Evolutionary conservation across 257 asterid genomes (phyloP).

Genomic region (Gynochthodes officinalis): DNA sequence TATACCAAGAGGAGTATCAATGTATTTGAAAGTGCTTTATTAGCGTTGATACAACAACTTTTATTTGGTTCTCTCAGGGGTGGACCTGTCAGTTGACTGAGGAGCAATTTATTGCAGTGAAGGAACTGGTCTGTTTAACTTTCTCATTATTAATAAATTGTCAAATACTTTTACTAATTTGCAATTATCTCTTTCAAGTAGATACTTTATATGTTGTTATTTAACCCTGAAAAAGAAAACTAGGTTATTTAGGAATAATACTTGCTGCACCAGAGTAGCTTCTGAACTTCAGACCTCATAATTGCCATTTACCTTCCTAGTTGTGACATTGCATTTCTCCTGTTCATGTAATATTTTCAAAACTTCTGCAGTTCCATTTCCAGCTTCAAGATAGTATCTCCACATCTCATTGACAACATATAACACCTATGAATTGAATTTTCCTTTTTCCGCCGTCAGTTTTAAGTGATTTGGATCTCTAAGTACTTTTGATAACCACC

Average conservation of each 20-base stretch:
- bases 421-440: not conserved
- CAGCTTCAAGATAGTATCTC: not conserved
- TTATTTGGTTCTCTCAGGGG: slow-evolving; percentile 41
- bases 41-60: slow-evolving; percentile 18
- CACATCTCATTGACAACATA: not conserved
- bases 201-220: not conserved
- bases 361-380: slow-evolving; percentile 3
- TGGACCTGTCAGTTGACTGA: slow-evolving; percentile 75
- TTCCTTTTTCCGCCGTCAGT: not conserved
- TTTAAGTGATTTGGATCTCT: not conserved
- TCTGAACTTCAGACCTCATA: not conserved
- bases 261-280: not conserved
- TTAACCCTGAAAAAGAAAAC: not conserved
- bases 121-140: slow-evolving; percentile 67
- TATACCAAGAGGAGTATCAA: slow-evolving; percentile 18
- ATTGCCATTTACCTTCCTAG: not conserved
- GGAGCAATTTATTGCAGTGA: slow-evolving; percentile 92
- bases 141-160: slow-evolving; percentile 7
- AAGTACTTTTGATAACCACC: not conserved
- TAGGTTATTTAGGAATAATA: not conserved
- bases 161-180: not conserved
- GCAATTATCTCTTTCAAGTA: not conserved
- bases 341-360: not conserved
- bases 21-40: slow-evolving; percentile 1
- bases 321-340: not conserved